These are phyloP conservation scores for Pyrrhoderma noxium DNA, from an alignment of 1,284 basidiomycete species.

Conservation along the genomic window DNA sequence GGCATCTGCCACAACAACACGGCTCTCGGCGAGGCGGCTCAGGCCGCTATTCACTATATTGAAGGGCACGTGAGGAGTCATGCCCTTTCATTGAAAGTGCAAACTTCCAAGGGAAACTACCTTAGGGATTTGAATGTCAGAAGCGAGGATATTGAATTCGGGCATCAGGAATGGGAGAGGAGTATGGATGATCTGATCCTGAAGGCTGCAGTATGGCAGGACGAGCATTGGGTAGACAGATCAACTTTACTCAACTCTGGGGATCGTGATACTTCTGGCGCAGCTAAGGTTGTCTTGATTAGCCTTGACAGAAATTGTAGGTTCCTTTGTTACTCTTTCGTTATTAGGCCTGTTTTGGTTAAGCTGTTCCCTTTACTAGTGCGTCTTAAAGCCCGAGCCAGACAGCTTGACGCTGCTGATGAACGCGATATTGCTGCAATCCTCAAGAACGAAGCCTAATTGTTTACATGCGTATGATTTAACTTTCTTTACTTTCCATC, in stretches of 20 bases:
- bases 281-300: conserved; percentile 81
- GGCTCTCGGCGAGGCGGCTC: conserved; percentile 64
- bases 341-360: conserved; percentile 19
- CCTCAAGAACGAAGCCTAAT: conserved; percentile 37
- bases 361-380: conserved; percentile 35
- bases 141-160: conserved; percentile 79
- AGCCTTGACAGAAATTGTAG: conserved; percentile 88
- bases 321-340: conserved; percentile 29
- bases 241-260: conserved; percentile 55
- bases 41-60: conserved; percentile 68
- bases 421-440: conserved; percentile 67
- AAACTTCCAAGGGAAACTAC: conserved; percentile 94
- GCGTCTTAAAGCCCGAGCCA: conserved; percentile 76
- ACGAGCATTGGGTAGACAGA: conserved; percentile 86
- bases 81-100: conserved; percentile 78
- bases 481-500: neutral
- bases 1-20: conserved; percentile 69
- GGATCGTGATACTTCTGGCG: conserved; percentile 34
- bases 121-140: conserved; percentile 78
- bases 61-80: conserved; percentile 71
- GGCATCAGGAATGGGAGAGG: conserved; percentile 50
- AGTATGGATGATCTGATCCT: conserved; percentile 96
- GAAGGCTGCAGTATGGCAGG: conserved; percentile 86
- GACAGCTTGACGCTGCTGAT: conserved; percentile 69
- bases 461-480: neutral